Evolutionary conservation across 176 grass and related monocot species (phyloP), one percentile per base, ranked within the genome.

Genomic region (Cenchrus americanus): DNA sequence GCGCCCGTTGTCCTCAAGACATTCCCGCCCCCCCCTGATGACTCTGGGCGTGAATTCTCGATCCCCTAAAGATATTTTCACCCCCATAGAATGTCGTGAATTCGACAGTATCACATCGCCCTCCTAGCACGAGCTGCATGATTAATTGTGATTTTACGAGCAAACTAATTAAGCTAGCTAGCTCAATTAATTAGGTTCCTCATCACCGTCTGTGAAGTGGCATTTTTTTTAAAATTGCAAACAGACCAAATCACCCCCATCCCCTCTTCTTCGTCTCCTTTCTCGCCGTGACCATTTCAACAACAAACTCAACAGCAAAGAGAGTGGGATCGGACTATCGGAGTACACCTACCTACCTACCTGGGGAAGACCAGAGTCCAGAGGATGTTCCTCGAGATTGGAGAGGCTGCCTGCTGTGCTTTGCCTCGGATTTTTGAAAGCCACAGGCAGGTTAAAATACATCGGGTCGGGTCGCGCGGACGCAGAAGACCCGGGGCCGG

Each of bases 21-120:
- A 88, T 85, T 87, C 86, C n/a, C n/a, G n/a, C 86, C 62, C 3
- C 50, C 14, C 80, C 83, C 79, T 27, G 66, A 7, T 27, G 66
- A 7, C 53, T n/a, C 46, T 40, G 75, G 61, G 69, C 89, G 69
- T 77, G 87, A 89, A 49, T 69, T 86, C 85, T 87, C 87, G 81
- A 82, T 89, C 62, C 61, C 63, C 51, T 62, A 91, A 80, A 80
- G 4, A 77, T 68, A 78, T 66, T 30, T 30, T 19, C 11, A 30
- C 21, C 8, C 8, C 42, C 71, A 46, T 86, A 13, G 70, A 55
- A 85, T 76, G 27, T 78, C 70, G 83, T 66, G 62, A 71, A 17
- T 80, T 77, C 64, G n/a, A 52, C 47, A 11, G 49, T 62, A 58
- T 68, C 63, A 71, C 80, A 80, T 84, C 65, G 66, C 50, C 50